phyloP scores from a whole-genome alignment of 805 yeast species.

The Metschnikowia continentalis region DNA sequence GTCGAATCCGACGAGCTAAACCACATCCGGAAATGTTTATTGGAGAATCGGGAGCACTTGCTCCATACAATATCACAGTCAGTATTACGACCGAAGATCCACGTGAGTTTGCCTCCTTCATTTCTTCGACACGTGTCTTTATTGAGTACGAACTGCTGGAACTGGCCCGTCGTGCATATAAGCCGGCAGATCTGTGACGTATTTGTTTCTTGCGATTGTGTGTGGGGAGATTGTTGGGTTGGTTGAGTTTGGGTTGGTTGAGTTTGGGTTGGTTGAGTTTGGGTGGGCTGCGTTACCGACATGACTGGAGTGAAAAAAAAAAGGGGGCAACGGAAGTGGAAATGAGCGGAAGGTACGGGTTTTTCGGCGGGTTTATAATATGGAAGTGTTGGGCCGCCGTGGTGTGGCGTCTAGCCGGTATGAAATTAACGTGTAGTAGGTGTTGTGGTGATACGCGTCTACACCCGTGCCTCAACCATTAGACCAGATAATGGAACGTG shows the following conservation, averaged over 20 bases:
- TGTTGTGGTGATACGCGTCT: conserved; percentile 1
- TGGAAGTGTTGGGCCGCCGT: background rate
- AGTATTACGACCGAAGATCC: conserved; percentile 74
- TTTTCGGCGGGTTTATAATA: too few species aligned
- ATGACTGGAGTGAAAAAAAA: background rate
- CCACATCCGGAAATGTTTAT: conserved; percentile 70
- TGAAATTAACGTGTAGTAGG: background rate
- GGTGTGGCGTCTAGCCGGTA: background rate
- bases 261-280: conserved; percentile 31
- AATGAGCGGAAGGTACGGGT: background rate
- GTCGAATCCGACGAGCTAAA: conserved; percentile 53
- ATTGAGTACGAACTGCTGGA: conserved; percentile 43
- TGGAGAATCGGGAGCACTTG: conserved; percentile 61
- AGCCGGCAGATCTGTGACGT: conserved; percentile 46
- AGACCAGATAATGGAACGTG: background rate
- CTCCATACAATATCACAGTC: conserved; percentile 62
- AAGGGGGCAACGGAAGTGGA: background rate
- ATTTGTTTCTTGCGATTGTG: conserved; percentile 17
- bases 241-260: conserved; percentile 32
- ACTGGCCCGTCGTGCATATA: conserved; percentile 58
- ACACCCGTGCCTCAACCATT: background rate
- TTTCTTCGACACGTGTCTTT: conserved; percentile 21
- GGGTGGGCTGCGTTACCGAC: conserved; percentile 2
- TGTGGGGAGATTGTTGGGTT: conserved; percentile 17
- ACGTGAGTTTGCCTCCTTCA: conserved; percentile 31